A percentile compares a stretch with the other conserved stretches of the same genome.
These are phyloP conservation scores for Boeremia lycopersici DNA, from an alignment of 2,329 filamentous ascomycete genomes.

Conservation along the genomic window DNA sequence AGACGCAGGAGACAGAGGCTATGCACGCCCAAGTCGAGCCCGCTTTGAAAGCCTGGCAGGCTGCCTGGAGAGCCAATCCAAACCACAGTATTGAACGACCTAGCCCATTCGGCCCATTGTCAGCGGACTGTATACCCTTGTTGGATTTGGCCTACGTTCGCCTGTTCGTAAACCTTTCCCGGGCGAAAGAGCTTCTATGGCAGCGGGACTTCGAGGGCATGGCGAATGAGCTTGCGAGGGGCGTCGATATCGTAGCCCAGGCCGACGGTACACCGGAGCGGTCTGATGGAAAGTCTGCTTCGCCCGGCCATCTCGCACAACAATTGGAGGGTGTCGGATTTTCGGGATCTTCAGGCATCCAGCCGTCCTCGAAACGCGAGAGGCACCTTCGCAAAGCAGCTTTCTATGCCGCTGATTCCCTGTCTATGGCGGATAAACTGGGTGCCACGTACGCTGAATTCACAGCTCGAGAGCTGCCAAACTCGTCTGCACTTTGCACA, in stretches of 20 bases:
- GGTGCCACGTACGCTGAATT: conserved; percentile 86
- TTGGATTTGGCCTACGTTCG: conserved; percentile 91
- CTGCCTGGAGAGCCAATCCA: conserved; percentile 86
- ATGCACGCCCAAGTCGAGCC: conserved; percentile 97
- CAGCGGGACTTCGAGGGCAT: conserved; percentile 91
- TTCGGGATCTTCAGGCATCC: conserved; percentile 37
- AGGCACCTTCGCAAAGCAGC: conserved; percentile 91
- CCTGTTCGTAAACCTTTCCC: conserved; percentile 89
- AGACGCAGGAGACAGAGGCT: conserved; percentile 87
- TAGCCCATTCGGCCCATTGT: conserved; percentile 84
- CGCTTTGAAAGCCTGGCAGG: conserved; percentile 90
- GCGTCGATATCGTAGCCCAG: conserved; percentile 76
- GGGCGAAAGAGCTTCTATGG: conserved; percentile 93
- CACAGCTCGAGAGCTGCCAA: conserved; percentile 80
- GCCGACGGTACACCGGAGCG: conserved; percentile 65
- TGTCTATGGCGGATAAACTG: conserved; percentile 85
- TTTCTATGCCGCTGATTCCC: conserved; percentile 89
- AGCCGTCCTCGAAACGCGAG: conserved; percentile 72
- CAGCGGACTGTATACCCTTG: conserved; percentile 87
- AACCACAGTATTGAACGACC: conserved; percentile 83
- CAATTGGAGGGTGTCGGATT: conserved; percentile 39
- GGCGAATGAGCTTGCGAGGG: conserved; percentile 82
- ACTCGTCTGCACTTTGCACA: conserved; percentile 89
- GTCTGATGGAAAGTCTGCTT: conserved; percentile 36
- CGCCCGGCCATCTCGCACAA: conserved; percentile 29